These are phyloP conservation scores for Phytophthora quininea DNA, from an alignment of 352 stramenopile genomes.

Conservation along the genomic window DNA sequence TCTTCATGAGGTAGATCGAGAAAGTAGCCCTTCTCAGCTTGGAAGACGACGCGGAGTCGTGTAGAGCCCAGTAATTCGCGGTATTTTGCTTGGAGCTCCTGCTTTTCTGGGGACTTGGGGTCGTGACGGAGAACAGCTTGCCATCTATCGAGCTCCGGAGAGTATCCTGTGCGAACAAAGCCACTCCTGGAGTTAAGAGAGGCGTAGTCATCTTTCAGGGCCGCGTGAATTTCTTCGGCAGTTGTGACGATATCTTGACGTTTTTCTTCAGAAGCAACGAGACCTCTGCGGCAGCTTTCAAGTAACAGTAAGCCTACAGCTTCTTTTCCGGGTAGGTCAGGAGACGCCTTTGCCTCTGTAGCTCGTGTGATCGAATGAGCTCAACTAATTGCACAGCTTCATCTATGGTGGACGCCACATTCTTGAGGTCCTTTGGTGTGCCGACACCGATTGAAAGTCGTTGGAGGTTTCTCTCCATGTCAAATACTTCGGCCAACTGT, in stretches of 20 bases:
- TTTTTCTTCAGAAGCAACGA: constrained; percentile 25
- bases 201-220: constrained; percentile 68
- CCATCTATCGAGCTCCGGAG: constrained; percentile 65
- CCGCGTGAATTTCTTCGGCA: constrained; percentile 51
- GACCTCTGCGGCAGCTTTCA: constrained; percentile 25
- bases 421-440: constrained; percentile 77
- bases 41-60: constrained; percentile 62
- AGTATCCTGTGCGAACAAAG: constrained; percentile 68
- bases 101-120: constrained; percentile 42
- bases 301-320: constrained; percentile 28
- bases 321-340: constrained; percentile 33
- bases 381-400: constrained; percentile 49
- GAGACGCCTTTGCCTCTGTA: constrained; percentile 21
- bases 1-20: constrained; percentile 73
- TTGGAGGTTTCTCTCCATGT: constrained; percentile 78
- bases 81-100: constrained; percentile 67
- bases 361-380: constrained; percentile 38
- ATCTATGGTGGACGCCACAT: constrained; percentile 61
- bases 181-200: constrained; percentile 63
- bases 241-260: constrained; percentile 26
- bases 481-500: constrained; percentile 60
- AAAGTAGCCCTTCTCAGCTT: constrained; percentile 69
- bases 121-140: constrained; percentile 52
- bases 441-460: constrained; percentile 61
- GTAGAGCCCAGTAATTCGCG: constrained; percentile 56